Evolutionary conservation across 352 stramenopile species (phyloP).

Genomic region (Phytophthora brassicae): DNA sequence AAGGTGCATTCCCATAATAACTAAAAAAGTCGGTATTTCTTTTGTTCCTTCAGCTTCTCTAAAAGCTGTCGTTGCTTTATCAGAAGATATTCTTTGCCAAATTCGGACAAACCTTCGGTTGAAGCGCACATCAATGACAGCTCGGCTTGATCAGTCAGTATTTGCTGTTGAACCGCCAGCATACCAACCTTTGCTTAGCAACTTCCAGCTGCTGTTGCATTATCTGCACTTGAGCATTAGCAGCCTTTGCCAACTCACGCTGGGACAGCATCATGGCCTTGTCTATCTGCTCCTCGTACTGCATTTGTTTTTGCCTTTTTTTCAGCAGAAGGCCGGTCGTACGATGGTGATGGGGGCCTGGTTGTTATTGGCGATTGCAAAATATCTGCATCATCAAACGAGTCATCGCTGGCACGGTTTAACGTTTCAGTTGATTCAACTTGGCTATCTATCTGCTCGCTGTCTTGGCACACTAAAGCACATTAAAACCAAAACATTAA

Average conservation of each 20-base stretch:
- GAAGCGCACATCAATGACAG: neutral
- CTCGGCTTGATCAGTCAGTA: neutral
- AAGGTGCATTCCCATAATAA: no score
- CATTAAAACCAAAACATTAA: no score
- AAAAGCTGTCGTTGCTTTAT: conserved; percentile 5
- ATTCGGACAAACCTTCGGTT: neutral
- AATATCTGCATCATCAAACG: neutral
- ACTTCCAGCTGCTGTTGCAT: conserved; percentile 8
- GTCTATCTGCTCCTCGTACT: neutral
- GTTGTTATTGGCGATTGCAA: conserved; percentile 7
- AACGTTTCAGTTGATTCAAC: no score
- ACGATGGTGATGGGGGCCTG: no score
- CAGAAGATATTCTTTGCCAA: conserved; percentile 5
- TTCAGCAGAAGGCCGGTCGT: no score
- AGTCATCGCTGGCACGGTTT: no score
- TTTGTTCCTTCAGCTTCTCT: neutral
- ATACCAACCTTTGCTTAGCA: neutral
- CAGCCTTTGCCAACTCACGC: neutral
- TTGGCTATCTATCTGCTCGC: no score
- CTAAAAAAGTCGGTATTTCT: no score
- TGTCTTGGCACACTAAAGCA: no score
- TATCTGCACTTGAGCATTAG: neutral
- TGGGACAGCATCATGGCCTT: neutral
- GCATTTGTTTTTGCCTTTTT: neutral
- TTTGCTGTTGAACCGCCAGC: neutral